A percentile compares a stretch with the other conserved stretches of the same genome.
These are phyloP conservation scores for Cochliopodium minus DNA, from an alignment of 208 protist genomes.

Conservation along the genomic window DNA sequence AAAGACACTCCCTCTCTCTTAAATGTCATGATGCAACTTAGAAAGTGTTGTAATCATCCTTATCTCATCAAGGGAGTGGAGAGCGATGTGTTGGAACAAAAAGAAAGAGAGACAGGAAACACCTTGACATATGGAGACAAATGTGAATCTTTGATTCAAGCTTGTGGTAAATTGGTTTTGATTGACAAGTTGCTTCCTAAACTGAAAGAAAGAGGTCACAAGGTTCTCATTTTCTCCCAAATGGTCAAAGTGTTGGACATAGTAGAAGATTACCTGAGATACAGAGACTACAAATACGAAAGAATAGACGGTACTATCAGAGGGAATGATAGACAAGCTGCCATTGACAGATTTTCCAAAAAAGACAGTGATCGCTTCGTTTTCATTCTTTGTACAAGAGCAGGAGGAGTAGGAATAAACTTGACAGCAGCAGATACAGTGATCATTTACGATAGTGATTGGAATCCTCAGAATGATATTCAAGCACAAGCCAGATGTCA, in stretches of 20 bases:
- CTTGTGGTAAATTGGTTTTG: constrained; percentile 26
- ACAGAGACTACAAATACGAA: neutral
- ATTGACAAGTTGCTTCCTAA: constrained; percentile 48
- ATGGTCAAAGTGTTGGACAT: constrained; percentile 47
- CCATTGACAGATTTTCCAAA: constrained; percentile 81
- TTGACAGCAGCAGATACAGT: constrained; percentile 91
- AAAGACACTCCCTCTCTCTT: constrained; percentile 22
- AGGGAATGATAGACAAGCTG: constrained; percentile 53
- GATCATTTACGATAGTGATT: constrained; percentile 94
- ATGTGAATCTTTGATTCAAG: constrained; percentile 19
- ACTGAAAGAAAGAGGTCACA: constrained; percentile 27
- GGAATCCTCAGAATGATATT: constrained; percentile 93
- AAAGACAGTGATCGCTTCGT: constrained; percentile 67
- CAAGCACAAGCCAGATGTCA: constrained; percentile 93
- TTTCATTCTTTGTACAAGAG: constrained; percentile 89
- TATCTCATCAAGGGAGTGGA: constrained; percentile 37
- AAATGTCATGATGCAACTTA: constrained; percentile 59
- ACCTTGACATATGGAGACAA: constrained; percentile 7
- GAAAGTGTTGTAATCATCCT: constrained; percentile 63
- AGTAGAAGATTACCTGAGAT: constrained; percentile 40
- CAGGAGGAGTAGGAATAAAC: constrained; percentile 95
- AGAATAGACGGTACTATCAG: constrained; percentile 41
- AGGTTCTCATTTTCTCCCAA: constrained; percentile 50
- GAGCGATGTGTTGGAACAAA: constrained; percentile 14
- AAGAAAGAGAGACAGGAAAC: neutral